These are phyloP conservation scores for Nakaseomyces glabratus DNA, from an alignment of 1,139 yeast genomes.

Conservation along the genomic window DNA sequence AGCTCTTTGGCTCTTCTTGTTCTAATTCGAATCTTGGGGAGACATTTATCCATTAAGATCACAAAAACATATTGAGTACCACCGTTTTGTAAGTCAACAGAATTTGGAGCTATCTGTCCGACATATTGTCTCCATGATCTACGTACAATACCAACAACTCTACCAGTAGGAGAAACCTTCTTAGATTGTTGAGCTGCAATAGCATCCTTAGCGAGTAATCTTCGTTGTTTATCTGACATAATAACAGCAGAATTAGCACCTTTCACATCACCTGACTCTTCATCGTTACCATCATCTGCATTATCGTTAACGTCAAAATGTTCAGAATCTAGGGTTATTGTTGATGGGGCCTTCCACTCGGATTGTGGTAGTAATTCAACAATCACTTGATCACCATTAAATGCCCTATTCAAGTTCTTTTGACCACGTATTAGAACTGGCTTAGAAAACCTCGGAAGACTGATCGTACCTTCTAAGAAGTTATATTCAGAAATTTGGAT, in stretches of 20 bases:
- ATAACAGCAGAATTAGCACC: conserved; percentile 27
- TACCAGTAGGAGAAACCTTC: conserved; percentile 79
- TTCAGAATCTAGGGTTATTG: conserved; percentile 70
- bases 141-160: conserved; percentile 77
- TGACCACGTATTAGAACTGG: conserved; percentile 80
- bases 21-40: conserved; percentile 79
- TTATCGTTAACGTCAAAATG: conserved; percentile 52
- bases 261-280: conserved; percentile 27
- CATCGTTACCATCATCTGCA: conserved; percentile 47
- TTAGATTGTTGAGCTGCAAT: conserved; percentile 45
- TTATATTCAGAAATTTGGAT: conserved; percentile 78
- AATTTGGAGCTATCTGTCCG: conserved; percentile 81
- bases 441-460: conserved; percentile 63
- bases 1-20: conserved; percentile 81
- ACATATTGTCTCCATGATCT: conserved; percentile 96
- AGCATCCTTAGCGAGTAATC: conserved; percentile 70
- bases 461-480: conserved; percentile 78
- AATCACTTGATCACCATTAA: conserved; percentile 85
- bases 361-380: conserved; percentile 80
- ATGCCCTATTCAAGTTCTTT: conserved; percentile 78
- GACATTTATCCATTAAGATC: conserved; percentile 75
- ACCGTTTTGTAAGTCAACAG: conserved; percentile 46
- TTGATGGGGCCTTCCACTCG: conserved; percentile 83
- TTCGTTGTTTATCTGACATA: conserved; percentile 68
- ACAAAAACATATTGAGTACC: conserved; percentile 77